Conservation (phyloP, 352 stramenopile species). For the Phytophthora aleatoria region DNA sequence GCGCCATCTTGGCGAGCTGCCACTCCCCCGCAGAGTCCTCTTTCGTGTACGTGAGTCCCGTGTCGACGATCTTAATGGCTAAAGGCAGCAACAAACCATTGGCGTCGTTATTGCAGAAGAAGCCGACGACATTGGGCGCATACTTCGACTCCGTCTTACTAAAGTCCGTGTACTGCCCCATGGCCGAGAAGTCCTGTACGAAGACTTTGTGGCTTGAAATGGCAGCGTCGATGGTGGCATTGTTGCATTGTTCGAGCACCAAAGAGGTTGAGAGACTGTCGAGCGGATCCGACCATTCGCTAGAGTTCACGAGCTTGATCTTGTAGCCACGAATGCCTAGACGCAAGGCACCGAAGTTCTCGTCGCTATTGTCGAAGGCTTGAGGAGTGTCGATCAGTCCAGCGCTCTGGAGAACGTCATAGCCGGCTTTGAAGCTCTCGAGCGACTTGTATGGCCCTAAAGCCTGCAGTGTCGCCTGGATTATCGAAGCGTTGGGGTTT, state of each 20-base stretch:
- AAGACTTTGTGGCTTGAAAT: constrained; percentile 30
- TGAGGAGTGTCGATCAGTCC: neutral
- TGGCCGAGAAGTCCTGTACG: constrained; percentile 28
- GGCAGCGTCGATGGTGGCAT: constrained; percentile 16
- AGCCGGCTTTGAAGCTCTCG: constrained; percentile 34
- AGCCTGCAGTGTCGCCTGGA: constrained; percentile 19
- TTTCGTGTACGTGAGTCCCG: constrained; percentile 34
- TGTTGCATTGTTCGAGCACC: constrained; percentile 24
- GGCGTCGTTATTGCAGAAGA: constrained; percentile 40
- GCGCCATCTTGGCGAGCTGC: constrained; percentile 47
- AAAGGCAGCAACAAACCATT: constrained; percentile 30
- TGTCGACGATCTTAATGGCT: constrained; percentile 39
- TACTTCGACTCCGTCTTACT: constrained; percentile 34
- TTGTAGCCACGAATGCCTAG: constrained; percentile 37
- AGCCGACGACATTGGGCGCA: constrained; percentile 34
- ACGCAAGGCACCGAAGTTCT: constrained; percentile 14
- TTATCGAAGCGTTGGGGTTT: constrained; percentile 25
- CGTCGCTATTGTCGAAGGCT: too few relatives aligned
- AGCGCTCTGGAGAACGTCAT: constrained; percentile 26
- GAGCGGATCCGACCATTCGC: constrained; percentile 26
- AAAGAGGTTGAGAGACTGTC: constrained; percentile 14
- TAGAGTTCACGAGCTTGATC: constrained; percentile 27
- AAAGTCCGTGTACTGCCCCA: constrained; percentile 30
- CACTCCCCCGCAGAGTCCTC: constrained; percentile 34
- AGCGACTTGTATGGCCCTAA: constrained; percentile 31